Percentiles rank a stretch among this genome's conserved stretches.
Conservation (phyloP, 768 basidiomycete genomes). For the Amanita phalloides region DNA sequence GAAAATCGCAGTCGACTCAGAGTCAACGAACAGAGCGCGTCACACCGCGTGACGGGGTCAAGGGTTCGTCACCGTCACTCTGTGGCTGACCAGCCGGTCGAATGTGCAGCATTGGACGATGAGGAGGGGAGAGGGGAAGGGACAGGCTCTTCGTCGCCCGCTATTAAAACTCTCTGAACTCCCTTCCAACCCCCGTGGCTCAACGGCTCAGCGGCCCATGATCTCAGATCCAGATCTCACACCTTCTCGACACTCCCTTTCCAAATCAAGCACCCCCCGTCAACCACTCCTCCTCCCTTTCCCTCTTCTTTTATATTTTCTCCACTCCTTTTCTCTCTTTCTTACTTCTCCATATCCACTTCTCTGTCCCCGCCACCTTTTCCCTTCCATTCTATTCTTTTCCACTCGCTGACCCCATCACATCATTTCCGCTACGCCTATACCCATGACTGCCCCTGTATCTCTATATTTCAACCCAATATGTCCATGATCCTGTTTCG, state of each 20-base stretch:
- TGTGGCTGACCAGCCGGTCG: not conserved
- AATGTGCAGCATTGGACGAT: not conserved
- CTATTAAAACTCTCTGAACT: conserved; percentile 3
- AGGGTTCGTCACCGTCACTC: conserved; percentile 8
- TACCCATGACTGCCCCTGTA: conserved; percentile 5
- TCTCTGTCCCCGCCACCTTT: not conserved
- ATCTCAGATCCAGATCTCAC: conserved; percentile 8
- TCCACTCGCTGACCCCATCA: conserved; percentile 13
- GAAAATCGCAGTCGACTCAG: conserved; percentile 5
- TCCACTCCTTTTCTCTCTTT: conserved; percentile 11
- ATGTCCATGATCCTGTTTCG: not conserved
- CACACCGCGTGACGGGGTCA: conserved; percentile 9
- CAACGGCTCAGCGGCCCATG: conserved; percentile 4
- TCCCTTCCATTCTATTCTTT: conserved; percentile 19
- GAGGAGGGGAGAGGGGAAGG: not conserved
- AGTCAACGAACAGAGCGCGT: conserved; percentile 8
- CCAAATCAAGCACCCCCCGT: conserved; percentile 7
- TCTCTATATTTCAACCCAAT: not conserved
- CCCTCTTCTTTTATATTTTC: conserved; percentile 15
- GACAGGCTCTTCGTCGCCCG: not conserved
- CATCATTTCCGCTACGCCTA: conserved; percentile 5
- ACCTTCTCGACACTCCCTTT: conserved; percentile 8
- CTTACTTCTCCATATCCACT: not conserved
- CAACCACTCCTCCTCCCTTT: conserved; percentile 14
- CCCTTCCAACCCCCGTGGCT: conserved; percentile 3